Evolutionary conservation across 768 basidiomycete genomes (phyloP).

Genomic region (Podaxis sp.): DNA sequence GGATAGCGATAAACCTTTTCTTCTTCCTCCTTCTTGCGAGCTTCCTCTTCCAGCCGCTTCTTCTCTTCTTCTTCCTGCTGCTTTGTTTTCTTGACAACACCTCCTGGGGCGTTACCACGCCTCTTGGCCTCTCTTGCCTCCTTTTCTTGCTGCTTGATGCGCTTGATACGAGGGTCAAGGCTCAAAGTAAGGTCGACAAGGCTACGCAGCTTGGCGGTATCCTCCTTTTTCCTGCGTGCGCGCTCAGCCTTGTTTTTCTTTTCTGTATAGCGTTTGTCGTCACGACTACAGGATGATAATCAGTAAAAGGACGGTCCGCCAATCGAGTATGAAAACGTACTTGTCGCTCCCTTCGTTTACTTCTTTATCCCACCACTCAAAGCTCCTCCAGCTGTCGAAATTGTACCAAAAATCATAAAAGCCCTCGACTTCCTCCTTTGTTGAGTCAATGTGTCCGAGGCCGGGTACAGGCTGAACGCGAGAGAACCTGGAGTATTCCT

Average conservation of each 20-base stretch:
- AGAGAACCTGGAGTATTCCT: slow-evolving; percentile 92
- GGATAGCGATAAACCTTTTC: slow-evolving; percentile 61
- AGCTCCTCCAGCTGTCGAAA: slow-evolving; percentile 97
- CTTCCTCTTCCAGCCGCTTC: slow-evolving; percentile 68
- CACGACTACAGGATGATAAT: slow-evolving; percentile 57
- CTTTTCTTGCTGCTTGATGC: slow-evolving; percentile 96
- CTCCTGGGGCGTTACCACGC: slow-evolving; percentile 44
- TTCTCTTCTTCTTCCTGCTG: slow-evolving; percentile 77
- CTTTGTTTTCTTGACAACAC: slow-evolving; percentile 64
- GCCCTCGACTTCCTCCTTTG: slow-evolving; percentile 81
- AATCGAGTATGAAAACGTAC: slow-evolving; percentile 42
- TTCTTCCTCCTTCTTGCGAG: slow-evolving; percentile 77
- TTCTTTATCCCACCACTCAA: slow-evolving; percentile 98
- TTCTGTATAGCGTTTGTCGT: slow-evolving; percentile 98
- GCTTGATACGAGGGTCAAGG: slow-evolving; percentile 93
- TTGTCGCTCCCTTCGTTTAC: slow-evolving; percentile 96
- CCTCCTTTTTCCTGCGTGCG: slow-evolving; percentile 94
- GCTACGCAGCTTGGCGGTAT: slow-evolving; percentile 83
- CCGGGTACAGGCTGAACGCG: slow-evolving; percentile 78
- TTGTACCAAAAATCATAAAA: slow-evolving; percentile 99
- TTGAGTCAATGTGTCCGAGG: slow-evolving; percentile 67
- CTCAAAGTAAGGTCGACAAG: slow-evolving; percentile 85
- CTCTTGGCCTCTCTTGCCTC: slow-evolving; percentile 93
- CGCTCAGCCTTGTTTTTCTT: slow-evolving; percentile 99
- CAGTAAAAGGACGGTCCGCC: neutral